phyloP scores from a whole-genome alignment of 495 filamentous ascomycete genomes.

The Bryoglossum gracile region DNA sequence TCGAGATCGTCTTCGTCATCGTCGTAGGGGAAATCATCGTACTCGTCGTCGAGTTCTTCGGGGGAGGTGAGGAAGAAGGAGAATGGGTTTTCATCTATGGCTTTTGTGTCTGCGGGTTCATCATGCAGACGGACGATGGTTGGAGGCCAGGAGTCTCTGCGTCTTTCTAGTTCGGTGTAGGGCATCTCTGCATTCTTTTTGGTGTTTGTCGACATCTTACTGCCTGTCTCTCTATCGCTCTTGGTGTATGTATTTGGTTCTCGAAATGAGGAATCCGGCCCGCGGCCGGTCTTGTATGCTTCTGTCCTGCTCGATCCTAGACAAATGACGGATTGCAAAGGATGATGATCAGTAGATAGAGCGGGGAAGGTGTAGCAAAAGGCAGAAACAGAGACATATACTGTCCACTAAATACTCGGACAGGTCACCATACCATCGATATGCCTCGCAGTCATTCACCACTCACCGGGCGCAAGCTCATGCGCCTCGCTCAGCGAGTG shows the following conservation, averaged over 20 bases:
- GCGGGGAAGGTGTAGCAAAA: no score
- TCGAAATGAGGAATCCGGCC: conserved; percentile 16
- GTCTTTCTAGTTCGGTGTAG: conserved; percentile 21
- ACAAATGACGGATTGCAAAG: conserved; percentile 2
- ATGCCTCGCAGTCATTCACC: conserved; percentile 13
- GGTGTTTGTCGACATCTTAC: neutral
- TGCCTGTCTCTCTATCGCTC: no score
- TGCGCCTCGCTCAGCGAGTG: conserved; percentile 7
- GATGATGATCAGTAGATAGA: conserved; percentile 1
- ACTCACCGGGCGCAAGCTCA: conserved; percentile 8
- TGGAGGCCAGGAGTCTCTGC: conserved; percentile 27
- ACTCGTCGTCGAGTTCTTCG: conserved; percentile 14
- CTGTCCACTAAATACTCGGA: no score
- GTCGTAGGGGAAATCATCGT: no score
- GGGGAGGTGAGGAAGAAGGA: conserved; percentile 25
- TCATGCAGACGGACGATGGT: conserved; percentile 18
- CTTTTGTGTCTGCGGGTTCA: conserved; percentile 1
- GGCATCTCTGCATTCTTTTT: conserved; percentile 17
- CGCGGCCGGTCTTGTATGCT: conserved; percentile 22
- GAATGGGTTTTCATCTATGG: conserved; percentile 25
- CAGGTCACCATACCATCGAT: no score
- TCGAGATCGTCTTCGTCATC: conserved; percentile 18
- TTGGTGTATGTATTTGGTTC: neutral
- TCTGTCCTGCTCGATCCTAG: neutral
- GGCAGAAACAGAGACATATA: no score